Evolutionary conservation across 2,329 filamentous ascomycete genomes (phyloP).

Genomic region (Stagonosporopsis chrysanthemi): DNA sequence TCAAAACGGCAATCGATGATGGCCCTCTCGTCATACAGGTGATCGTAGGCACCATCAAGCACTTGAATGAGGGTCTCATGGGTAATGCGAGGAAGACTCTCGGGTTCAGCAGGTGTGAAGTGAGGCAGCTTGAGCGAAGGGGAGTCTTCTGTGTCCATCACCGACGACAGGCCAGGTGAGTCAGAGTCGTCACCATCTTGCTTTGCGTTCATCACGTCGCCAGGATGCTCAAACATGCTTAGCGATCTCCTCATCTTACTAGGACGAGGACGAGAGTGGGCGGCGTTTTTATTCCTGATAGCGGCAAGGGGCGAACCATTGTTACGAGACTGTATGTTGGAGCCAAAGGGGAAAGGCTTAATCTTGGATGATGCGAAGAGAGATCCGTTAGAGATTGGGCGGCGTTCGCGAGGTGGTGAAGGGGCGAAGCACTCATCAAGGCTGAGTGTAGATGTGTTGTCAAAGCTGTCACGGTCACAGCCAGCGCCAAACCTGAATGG

Average conservation of each 20-base stretch:
- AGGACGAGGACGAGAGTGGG: constrained; percentile 75
- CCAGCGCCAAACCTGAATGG: constrained; percentile 78
- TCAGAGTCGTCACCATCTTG: constrained; percentile 69
- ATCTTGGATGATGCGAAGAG: constrained; percentile 68
- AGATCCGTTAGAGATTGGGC: constrained; percentile 60
- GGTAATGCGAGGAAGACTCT: constrained; percentile 87
- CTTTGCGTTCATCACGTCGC: constrained; percentile 77
- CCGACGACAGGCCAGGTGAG: constrained; percentile 70
- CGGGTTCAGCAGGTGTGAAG: constrained; percentile 81
- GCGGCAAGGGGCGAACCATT: constrained; percentile 77
- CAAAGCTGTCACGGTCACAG: constrained; percentile 44
- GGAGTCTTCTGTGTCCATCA: constrained; percentile 83
- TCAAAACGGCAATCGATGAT: constrained; percentile 98
- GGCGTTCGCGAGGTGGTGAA: constrained; percentile 76
- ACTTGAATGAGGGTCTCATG: constrained; percentile 84
- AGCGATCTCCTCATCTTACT: constrained; percentile 82
- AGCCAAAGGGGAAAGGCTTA: constrained; percentile 70
- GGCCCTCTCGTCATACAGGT: constrained; percentile 79
- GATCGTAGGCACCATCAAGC: constrained; percentile 81
- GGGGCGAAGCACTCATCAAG: constrained; percentile 82
- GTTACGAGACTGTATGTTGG: constrained; percentile 60
- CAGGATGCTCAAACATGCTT: constrained; percentile 97
- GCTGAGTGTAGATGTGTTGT: constrained; percentile 67
- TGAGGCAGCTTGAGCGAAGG: constrained; percentile 80
- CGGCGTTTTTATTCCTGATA: constrained; percentile 67